Conservation (phyloP, 164 flowering plant genomes). For the Protea cynaroides region DNA sequence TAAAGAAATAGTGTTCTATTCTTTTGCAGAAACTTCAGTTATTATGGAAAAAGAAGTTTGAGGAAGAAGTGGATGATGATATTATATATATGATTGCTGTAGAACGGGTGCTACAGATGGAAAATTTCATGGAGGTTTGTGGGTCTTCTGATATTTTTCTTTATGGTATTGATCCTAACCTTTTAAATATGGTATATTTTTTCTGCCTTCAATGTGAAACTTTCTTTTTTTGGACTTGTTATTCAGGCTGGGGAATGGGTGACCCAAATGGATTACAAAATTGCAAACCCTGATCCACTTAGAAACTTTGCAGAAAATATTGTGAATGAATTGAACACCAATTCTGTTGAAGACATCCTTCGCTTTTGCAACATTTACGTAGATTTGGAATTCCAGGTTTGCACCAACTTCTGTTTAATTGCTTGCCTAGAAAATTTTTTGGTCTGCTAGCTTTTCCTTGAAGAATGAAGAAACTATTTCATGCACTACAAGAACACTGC, state of each 20-base stretch:
- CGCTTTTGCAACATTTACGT: conserved; percentile 75
- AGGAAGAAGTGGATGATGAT: conserved; percentile 56
- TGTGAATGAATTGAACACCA: conserved; percentile 64
- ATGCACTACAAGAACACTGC: too few relatives aligned
- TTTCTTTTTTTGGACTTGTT: conserved; percentile 3
- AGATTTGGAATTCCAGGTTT: conserved; percentile 67
- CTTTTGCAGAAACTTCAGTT: conserved; percentile 47
- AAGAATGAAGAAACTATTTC: background rate
- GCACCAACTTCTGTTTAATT: conserved; percentile 6
- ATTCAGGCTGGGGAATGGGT: conserved; percentile 70
- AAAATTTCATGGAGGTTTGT: conserved; percentile 69
- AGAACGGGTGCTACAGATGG: conserved; percentile 68
- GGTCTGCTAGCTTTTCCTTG: background rate
- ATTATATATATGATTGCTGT: conserved; percentile 48
- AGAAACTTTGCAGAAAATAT: conserved; percentile 65
- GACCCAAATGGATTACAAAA: conserved; percentile 52
- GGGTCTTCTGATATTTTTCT: background rate
- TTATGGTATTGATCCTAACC: background rate
- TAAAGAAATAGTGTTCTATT: conserved; percentile 2
- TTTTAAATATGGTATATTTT: background rate
- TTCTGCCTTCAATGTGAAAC: conserved; percentile 1
- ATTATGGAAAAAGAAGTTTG: conserved; percentile 66
- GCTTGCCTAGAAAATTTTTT: background rate
- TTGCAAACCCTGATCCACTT: conserved; percentile 84
- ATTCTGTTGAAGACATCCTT: conserved; percentile 61